Base-by-base conservation (phyloP, 169 alveolate species). In the Plasmodium fragile region DNA sequence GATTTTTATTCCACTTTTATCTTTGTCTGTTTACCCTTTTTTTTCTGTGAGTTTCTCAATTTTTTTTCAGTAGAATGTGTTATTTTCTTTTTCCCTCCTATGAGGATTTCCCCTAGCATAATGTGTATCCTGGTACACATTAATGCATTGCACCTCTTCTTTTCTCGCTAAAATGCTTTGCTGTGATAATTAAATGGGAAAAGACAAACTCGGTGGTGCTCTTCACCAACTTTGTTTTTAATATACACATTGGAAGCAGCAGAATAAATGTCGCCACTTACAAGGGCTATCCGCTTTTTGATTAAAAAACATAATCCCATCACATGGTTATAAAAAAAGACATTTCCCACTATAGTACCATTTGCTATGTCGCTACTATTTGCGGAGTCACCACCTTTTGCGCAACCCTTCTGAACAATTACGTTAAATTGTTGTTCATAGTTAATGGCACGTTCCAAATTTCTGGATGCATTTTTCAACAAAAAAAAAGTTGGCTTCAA, bases 231-330 rank as follows among this genome's bases (percentile, higher is more conserved):
- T 49, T 49, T 85, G 80, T 69, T 85, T 28, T 73, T 85, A 32
- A 85, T 85, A 53, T 85, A 55, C 59, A 85, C 79, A 32, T 75
- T 85, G 59, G 85, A 49, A 85, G 85, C 16, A 52, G 25, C 25
- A 28, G 83, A 53, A 65, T 49, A 85, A 36, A 85, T 22, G 59
- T 85, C 30, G n/a, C 65, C 22, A 73, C 39, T 85, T 13, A 75
- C 25, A 85, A 34, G 78, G 34, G 36, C 22, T 28, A 85, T 53
- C 43, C 80, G 77, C 32, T 85, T 85, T 41, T 69, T 85, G 45
- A 75, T 75, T 85, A 85, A 45, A 85, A 85, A 85, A 52, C 93
- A 85, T 85, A 85, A 30, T 18, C 93, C 93, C 71, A 85, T 75
- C 65, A 85, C 70, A 22, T 85, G 73, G 71, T 85, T 85, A 85